phyloP scores from a whole-genome alignment of 805 yeast species.

The Lipomyces lipofer region DNA sequence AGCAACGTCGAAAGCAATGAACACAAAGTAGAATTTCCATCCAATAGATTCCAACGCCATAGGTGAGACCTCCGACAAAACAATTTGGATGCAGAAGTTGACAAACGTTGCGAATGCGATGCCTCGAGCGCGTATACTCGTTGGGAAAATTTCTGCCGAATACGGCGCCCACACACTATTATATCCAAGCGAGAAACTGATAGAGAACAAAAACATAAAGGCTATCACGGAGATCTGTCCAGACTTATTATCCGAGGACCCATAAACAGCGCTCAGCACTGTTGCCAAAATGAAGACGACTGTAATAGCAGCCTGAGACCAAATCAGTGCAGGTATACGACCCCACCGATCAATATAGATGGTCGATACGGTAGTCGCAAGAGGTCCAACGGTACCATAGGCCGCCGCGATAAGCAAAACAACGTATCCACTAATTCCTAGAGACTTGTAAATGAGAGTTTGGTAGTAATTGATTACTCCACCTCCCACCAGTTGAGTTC shows the following conservation, averaged over 20 bases:
- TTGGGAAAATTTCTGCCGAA: slow-evolving; percentile 60
- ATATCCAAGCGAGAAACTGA: slow-evolving; percentile 38
- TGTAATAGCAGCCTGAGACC: slow-evolving; percentile 8
- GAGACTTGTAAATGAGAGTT: slow-evolving; percentile 43
- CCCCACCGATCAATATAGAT: slow-evolving; percentile 23
- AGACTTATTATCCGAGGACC: slow-evolving; percentile 23
- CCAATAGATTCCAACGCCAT: slow-evolving; percentile 17
- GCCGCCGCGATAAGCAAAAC: slow-evolving; percentile 11
- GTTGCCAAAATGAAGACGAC: slow-evolving; percentile 1
- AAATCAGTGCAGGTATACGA: slow-evolving; percentile 10
- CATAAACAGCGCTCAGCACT: slow-evolving; percentile 3
- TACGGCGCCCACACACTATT: slow-evolving; percentile 43
- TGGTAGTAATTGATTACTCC: slow-evolving; percentile 35
- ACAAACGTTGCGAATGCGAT: slow-evolving; percentile 57
- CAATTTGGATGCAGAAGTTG: slow-evolving; percentile 35
- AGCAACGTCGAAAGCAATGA: slow-evolving; percentile 33
- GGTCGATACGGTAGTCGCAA: slow-evolving; percentile 13
- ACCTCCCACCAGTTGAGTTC: neutral
- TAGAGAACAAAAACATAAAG: slow-evolving; percentile 37
- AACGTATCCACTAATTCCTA: slow-evolving; percentile 41
- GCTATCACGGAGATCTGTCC: slow-evolving; percentile 34
- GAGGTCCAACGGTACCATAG: slow-evolving; percentile 12
- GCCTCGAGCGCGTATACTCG: slow-evolving; percentile 68
- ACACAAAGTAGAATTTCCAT: slow-evolving; percentile 16
- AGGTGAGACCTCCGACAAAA: slow-evolving; percentile 8